Evolutionary conservation across 371 early-diverging fungal genomes (phyloP), one percentile per base, ranked within the genome.

Genomic region (Smittium culicis): DNA sequence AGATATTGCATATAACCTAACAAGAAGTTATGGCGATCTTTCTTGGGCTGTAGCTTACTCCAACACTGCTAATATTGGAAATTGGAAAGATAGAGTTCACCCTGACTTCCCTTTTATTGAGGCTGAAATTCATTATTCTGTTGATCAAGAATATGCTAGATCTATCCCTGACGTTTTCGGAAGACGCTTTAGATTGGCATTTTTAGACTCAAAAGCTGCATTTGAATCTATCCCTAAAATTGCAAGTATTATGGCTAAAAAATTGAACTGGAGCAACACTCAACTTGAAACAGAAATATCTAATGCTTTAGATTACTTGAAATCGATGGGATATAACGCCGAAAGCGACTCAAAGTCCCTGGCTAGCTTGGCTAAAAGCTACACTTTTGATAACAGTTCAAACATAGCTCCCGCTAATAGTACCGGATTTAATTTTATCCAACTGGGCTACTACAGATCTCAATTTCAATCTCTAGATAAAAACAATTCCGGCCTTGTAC

Each of bases 111-210:
- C 94, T 35, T 98, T 91, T 73, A 85, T 95, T 35, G 94, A 93
- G 70, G 91, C 96, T 34, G 99, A 99, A 80, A 88, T 99, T 16
- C 84, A 91, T 17, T 98, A 98, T 74, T 90, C 93, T 29, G 87
- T 88, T 61, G 85, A 88, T 69, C 80, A 90, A 73, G 99, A 99
- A 79, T 91, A 90, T 74, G 99, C 99, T 2, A 82, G 90, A 72
- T 94, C 90, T 28, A 88, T 88, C 14, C 90, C 93, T 70, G 96
- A 99, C 79, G 93, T 98, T 28, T 74, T 99, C 33, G 95, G 89
- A 31, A 90, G 98, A 57, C 91, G 99, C 65, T 88, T 89, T 32
- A 87, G 98, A 31, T 82, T 99, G 34, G 91, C 97, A 1, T 97
- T 96, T 83, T 82, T 98, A 69, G 93, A 97, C 77, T 91, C 96